Evolutionary conservation across 2,329 filamentous ascomycete genomes (phyloP).

Genomic region (Zymoseptoria passerinii): DNA sequence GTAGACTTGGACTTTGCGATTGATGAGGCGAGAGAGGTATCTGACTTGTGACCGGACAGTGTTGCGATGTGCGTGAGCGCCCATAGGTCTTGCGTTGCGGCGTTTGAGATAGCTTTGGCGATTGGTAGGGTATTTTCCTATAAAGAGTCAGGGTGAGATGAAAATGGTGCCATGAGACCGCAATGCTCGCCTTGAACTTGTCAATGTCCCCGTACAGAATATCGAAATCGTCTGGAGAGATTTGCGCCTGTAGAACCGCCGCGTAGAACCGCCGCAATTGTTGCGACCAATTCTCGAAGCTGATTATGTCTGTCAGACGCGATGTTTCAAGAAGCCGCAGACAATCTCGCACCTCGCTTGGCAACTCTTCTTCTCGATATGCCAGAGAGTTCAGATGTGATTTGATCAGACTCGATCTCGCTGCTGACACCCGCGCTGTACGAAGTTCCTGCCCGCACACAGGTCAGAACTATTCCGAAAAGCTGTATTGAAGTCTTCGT

Average conservation of each 20-base stretch:
- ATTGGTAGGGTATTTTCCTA: slow-evolving; percentile 32
- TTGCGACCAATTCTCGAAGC: slow-evolving; percentile 36
- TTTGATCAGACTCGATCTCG: slow-evolving; percentile 30
- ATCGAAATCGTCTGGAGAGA: slow-evolving; percentile 31
- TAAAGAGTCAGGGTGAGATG: not conserved
- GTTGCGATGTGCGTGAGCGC: slow-evolving; percentile 28
- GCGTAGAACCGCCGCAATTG: slow-evolving; percentile 35
- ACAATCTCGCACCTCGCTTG: slow-evolving; percentile 29
- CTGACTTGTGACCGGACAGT: slow-evolving; percentile 5
- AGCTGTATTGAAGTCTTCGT: not conserved
- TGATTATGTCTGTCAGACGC: slow-evolving; percentile 11
- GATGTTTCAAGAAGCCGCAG: not conserved
- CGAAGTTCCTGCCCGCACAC: slow-evolving; percentile 29
- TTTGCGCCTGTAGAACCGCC: slow-evolving; percentile 32
- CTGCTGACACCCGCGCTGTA: slow-evolving; percentile 27
- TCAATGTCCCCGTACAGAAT: slow-evolving; percentile 34
- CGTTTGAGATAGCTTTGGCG: slow-evolving; percentile 27
- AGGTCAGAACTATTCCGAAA: not conserved
- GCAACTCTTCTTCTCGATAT: slow-evolving; percentile 30
- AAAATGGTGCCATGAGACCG: not conserved
- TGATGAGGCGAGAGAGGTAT: slow-evolving; percentile 10
- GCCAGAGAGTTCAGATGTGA: slow-evolving; percentile 30
- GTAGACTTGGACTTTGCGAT: slow-evolving; percentile 9
- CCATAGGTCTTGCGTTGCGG: slow-evolving; percentile 24
- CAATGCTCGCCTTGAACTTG: slow-evolving; percentile 29